These are phyloP conservation scores for Rosa lucieae DNA, from an alignment of 306 rosid genomes.

Conservation along the genomic window DNA sequence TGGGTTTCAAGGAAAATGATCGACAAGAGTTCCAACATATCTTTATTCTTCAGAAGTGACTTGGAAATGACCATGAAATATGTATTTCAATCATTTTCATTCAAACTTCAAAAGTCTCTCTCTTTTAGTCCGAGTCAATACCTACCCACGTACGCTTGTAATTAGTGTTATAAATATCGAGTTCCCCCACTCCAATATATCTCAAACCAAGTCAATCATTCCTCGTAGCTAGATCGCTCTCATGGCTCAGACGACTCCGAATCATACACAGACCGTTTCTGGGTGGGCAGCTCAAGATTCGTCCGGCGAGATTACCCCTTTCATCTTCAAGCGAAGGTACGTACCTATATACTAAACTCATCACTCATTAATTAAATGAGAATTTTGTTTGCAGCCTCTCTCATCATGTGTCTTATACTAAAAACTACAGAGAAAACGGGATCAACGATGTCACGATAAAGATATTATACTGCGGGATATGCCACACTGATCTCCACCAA, in stretches of 20 bases:
- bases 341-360: neutral
- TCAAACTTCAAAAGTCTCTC: neutral
- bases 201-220: neutral
- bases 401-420: neutral
- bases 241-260: conserved; percentile 65
- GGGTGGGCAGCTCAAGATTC: conserved; percentile 92
- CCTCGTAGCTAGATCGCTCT: neutral
- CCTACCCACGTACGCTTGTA: neutral
- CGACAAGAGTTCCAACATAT: neutral
- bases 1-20: neutral
- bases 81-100: neutral
- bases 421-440: conserved; percentile 55
- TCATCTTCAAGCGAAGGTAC: conserved; percentile 43
- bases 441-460: conserved; percentile 57
- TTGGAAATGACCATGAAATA: neutral
- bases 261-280: conserved; percentile 63
- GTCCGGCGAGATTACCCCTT: conserved; percentile 62
- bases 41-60: neutral
- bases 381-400: neutral
- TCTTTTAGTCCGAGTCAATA: neutral
- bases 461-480: conserved; percentile 66
- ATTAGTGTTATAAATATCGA: neutral
- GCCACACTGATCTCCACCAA: conserved; percentile 75
- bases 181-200: neutral
- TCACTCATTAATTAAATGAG: neutral